Evolutionary conservation across 148 eudicot genomes (phyloP).

Genomic region (Amaranthus hypochondriacus): DNA sequence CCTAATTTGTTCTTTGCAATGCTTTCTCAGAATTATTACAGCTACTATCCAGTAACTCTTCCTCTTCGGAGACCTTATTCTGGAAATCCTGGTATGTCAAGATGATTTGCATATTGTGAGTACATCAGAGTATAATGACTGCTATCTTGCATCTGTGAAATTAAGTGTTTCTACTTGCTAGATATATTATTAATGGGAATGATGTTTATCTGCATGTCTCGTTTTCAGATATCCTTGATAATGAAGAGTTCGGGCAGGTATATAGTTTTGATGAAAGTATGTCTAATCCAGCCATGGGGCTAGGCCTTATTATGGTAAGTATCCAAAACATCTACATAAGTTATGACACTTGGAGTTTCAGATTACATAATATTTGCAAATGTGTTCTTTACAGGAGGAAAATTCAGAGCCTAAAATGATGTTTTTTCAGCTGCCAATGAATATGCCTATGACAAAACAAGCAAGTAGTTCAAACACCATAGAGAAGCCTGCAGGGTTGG

Average conservation of each 20-base stretch:
- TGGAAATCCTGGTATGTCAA: constrained; percentile 68
- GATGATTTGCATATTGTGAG: neutral
- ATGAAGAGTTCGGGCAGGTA: constrained; percentile 54
- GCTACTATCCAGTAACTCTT: constrained; percentile 57
- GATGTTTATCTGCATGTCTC: constrained; percentile 9
- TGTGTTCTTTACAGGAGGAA: constrained; percentile 40
- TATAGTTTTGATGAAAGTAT: constrained; percentile 38
- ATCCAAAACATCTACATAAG: neutral
- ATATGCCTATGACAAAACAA: constrained; percentile 41
- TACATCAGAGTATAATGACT: neutral
- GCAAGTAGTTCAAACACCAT: constrained; percentile 16
- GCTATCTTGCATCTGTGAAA: neutral
- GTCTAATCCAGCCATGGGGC: constrained; percentile 41
- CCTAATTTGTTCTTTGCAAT: neutral
- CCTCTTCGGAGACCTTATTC: constrained; percentile 85
- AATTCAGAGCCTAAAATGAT: constrained; percentile 36
- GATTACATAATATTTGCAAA: neutral
- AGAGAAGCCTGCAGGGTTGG: constrained; percentile 35
- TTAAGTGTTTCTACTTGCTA: neutral
- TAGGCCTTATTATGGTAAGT: constrained; percentile 71
- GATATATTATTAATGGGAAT: neutral
- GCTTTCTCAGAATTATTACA: constrained; percentile 58
- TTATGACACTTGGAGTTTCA: neutral
- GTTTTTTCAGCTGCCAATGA: constrained; percentile 57
- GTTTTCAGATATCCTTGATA: constrained; percentile 49